Evolutionary conservation across 495 filamentous ascomycete species (phyloP), one percentile per base, ranked within the genome.

Genomic region (Astrothelium macrocarpum): DNA sequence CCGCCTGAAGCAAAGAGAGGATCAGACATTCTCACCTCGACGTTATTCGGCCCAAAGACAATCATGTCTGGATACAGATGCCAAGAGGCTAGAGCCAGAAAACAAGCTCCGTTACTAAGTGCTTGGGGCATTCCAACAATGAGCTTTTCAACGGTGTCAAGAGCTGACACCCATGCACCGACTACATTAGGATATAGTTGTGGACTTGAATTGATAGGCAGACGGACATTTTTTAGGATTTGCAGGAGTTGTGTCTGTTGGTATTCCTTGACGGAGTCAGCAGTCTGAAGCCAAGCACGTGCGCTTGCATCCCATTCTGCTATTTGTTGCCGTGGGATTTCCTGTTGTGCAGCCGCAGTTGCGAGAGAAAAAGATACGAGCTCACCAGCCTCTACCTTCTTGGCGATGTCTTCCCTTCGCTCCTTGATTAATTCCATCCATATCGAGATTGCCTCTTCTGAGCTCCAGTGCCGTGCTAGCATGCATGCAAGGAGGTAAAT

Each of bases 401-500:
- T 39, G 34, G 34, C 34, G 14, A 39, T 39, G 14, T 5, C 34
- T 14, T 39, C 34, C 14, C 67, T 29, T 71, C 68, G 60, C 46
- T 69, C 67, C 1, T 26, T 20, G 10, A 60, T 61, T 23, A 71
- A 64, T 20, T 67, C 61, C 0, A 32, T 42, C 14, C 77, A 79
- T 2, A 78, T 66, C 0, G 74, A 72, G 16, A 65, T 76, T 3
- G 76, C 77, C 64, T 77, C 72, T 3, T 70, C 53, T 2, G 60
- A 68, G 29, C 67, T 61, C 62, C 66, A 76, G 0, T 71, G 65
- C 7, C 71, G 46, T 1, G 76, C 78, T 2, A 79, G 70, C 63
- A 79, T 65, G 63, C 77, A 78, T 12, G 72, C 75, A 12, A 78
- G 69, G 10, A 79, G 65, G 63, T 75, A 71, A 12, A 74, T 65